These are phyloP conservation scores for Colletotrichum euphorbiae DNA, from an alignment of 2,329 filamentous ascomycete genomes.

Conservation along the genomic window DNA sequence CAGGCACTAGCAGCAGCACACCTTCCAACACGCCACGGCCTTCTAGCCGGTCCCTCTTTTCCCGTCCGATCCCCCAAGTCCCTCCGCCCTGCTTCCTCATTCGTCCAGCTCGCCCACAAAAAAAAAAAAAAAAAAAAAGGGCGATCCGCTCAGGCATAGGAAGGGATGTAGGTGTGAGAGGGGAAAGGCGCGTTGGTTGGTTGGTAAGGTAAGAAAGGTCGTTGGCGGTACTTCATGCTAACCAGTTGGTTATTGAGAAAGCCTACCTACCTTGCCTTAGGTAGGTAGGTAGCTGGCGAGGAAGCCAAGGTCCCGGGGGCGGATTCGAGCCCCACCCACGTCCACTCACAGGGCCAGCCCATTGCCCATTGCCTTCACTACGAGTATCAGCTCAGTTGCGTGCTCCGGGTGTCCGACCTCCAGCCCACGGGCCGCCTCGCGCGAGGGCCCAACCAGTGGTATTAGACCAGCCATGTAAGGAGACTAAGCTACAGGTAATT, in stretches of 20 bases:
- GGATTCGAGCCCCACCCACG: too few relatives aligned
- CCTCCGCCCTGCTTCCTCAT: conserved; percentile 29
- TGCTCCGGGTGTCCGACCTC: too few relatives aligned
- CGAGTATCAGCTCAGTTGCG: too few relatives aligned
- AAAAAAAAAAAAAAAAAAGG: background rate
- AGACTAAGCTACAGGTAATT: background rate
- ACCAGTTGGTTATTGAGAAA: background rate
- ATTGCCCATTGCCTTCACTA: too few relatives aligned
- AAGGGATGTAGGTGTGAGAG: conserved; percentile 8
- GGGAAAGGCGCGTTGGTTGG: conserved; percentile 5
- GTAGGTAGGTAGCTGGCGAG: too few relatives aligned
- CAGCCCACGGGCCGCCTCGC: conserved; percentile 21
- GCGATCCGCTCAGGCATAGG: conserved; percentile 19
- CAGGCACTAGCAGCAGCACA: conserved; percentile 6
- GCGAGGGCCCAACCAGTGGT: background rate
- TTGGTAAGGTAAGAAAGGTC: background rate
- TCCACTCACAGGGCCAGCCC: conserved; percentile 13
- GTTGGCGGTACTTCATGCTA: background rate
- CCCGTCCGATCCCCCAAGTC: conserved; percentile 33
- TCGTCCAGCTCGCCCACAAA: background rate
- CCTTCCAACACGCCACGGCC: conserved; percentile 13
- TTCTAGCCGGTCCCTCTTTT: conserved; percentile 9
- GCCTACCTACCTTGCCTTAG: conserved; percentile 4
- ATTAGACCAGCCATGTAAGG: background rate
- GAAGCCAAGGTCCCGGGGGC: background rate